Evolutionary conservation across 2,329 filamentous ascomycete genomes (phyloP), one percentile per base, ranked within the genome.

Genomic region (Chlorencoelia australis): DNA sequence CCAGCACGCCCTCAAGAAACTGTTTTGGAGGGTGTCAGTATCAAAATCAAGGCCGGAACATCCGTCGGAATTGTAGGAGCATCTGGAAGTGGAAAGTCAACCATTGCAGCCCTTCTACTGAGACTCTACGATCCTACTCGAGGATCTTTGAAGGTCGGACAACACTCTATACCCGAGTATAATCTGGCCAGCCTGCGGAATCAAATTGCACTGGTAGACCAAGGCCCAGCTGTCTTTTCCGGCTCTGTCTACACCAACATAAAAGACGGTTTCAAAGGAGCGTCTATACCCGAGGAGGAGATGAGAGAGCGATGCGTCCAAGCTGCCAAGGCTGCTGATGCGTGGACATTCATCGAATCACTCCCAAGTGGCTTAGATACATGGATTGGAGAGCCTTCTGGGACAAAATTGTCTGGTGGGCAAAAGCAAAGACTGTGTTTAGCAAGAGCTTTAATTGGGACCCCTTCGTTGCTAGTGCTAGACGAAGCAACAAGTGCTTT

Each of bases 401-500:
- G 73, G 17, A 66, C 64, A 22, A 61, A 73, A 5, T 60, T 78
- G 20, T 73, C 68, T 31, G 73, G 74, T 36, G 62, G 60, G 1
- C 74, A 79, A 49, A 66, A 71, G 34, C 75, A 79, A 48, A 62
- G 74, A 4, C 62, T 79, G 35, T 71, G 72, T 6, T 61, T 79
- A 5, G 73, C 75, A 1, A 61, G 73, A 37, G 70, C 69, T 13
- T 56, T 79, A 10, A 66, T 79, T 19, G 62, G 67, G 3, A 63
- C 77, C 30, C 73, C 73, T 2, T 62, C 62, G 33, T 68, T 79
- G 7, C 59, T 79, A 3, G 62, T 79, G 8, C 59, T 79, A 2
- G 75, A 79, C 29, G 75, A 79, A 49, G 73, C 74, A 2, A 79
- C 75, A 2, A 66, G 71, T 2, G 66, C 74, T 2, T 58, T 79